phyloP scores from a whole-genome alignment of 2,329 filamentous ascomycete genomes.

The Nothopassalora personata region DNA sequence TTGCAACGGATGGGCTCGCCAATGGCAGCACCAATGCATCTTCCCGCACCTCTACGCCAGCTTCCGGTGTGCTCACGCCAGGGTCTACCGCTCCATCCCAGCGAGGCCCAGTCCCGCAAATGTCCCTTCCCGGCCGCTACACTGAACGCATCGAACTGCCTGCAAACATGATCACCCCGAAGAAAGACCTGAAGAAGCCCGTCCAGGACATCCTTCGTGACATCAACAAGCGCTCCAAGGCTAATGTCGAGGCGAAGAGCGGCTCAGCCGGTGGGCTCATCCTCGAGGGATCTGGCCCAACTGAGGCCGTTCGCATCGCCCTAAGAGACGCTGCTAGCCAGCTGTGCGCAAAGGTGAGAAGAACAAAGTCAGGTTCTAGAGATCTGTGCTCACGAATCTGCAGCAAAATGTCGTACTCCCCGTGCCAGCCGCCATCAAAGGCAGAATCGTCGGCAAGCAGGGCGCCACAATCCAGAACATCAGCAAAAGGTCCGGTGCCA shows the following conservation, averaged over 20 bases:
- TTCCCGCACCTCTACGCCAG: constrained; percentile 59
- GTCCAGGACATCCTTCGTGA: constrained; percentile 81
- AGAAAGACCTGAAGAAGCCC: constrained; percentile 74
- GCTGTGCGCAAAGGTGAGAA: constrained; percentile 73
- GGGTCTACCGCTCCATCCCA: constrained; percentile 48
- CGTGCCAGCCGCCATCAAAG: constrained; percentile 75
- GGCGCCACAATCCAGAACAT: constrained; percentile 86
- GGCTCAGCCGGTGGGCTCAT: constrained; percentile 67
- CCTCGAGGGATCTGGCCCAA: constrained; percentile 80
- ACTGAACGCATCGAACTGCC: constrained; percentile 70
- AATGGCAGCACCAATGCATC: constrained; percentile 50
- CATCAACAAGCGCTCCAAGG: constrained; percentile 86
- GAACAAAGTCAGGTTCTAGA: neutral
- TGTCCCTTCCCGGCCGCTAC: constrained; percentile 77
- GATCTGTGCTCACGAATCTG: neutral
- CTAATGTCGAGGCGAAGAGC: constrained; percentile 71
- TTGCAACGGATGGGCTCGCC: constrained; percentile 42
- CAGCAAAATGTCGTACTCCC: constrained; percentile 67
- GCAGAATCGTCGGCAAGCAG: constrained; percentile 88
- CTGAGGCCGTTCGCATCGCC: constrained; percentile 78
- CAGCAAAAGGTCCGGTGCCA: constrained; percentile 82
- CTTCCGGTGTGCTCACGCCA: constrained; percentile 50
- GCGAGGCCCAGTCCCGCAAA: constrained; percentile 36
- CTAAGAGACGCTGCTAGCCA: constrained; percentile 84
- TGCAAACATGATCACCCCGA: constrained; percentile 69